These are phyloP conservation scores for Ceratocystis destructans DNA, from an alignment of 2,329 filamentous ascomycete genomes.

Conservation along the genomic window DNA sequence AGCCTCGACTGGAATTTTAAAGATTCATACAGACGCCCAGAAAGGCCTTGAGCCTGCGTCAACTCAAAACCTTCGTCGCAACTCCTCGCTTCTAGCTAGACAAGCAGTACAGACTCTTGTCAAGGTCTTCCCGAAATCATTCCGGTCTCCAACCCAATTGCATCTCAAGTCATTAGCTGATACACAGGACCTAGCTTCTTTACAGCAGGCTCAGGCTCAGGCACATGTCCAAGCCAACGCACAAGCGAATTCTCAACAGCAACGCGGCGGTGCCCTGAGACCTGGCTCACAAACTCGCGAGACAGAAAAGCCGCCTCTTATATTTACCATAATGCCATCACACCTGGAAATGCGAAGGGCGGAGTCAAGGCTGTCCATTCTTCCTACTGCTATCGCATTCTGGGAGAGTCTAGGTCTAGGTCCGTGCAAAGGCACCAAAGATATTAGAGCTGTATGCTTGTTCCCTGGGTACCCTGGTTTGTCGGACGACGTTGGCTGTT, in stretches of 20 bases:
- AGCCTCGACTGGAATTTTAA: slow-evolving; percentile 40
- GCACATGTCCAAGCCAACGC: slow-evolving; percentile 30
- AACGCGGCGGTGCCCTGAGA: not conserved
- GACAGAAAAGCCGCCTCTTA: slow-evolving; percentile 35
- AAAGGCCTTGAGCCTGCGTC: not conserved
- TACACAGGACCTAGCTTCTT: slow-evolving; percentile 39
- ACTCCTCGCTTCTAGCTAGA: slow-evolving; percentile 32
- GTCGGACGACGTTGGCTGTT: slow-evolving; percentile 44
- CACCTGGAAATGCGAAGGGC: slow-evolving; percentile 59
- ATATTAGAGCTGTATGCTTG: slow-evolving; percentile 56
- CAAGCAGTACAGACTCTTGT: slow-evolving; percentile 37
- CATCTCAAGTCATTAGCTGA: slow-evolving; percentile 38
- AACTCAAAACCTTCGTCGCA: slow-evolving; percentile 19
- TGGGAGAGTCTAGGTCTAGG: slow-evolving; percentile 70
- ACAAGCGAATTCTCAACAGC: slow-evolving; percentile 2
- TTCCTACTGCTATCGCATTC: slow-evolving; percentile 61
- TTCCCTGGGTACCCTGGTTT: slow-evolving; percentile 54
- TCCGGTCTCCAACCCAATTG: slow-evolving; percentile 31
- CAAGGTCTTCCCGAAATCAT: slow-evolving; percentile 31
- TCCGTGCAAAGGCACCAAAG: slow-evolving; percentile 56
- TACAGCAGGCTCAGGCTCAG: slow-evolving; percentile 30
- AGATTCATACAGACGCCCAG: slow-evolving; percentile 23
- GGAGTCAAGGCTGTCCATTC: slow-evolving; percentile 54
- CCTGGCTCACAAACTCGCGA: slow-evolving; percentile 26
- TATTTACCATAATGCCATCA: slow-evolving; percentile 52